Evolutionary conservation across 164 flowering plant species (phyloP), one percentile per base, ranked within the genome.

Genomic region (Chimonanthus salicifolius): DNA sequence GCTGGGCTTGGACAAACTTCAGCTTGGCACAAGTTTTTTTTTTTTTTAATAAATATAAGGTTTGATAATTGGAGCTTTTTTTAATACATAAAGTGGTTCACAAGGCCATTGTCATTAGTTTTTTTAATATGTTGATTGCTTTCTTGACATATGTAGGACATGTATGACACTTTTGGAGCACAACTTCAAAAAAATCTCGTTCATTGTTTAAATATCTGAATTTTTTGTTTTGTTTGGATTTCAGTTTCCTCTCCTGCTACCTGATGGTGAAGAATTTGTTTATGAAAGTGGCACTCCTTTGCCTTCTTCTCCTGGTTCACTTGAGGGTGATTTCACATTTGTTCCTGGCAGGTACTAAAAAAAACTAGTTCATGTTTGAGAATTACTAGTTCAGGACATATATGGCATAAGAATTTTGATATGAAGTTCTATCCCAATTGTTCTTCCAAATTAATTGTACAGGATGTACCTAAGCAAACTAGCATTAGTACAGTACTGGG

Each of bases 331-430:
- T 80, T 93, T 95, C 80, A 88, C 92, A 47, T 93, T 92, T 83
- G 85, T 95, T 50, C 99, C 98, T 71, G 98, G 97, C 78, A 93
- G 99, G 99, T 95, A 91, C 16, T 45, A n/a, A 49, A 18, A 4
- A 7, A 60, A 43, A 69, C 46, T 18, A 4, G 65, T 9, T 9
- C 9, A 48, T 70, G 5, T 48, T 63, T 21, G 21, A 7, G 7
- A 45, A 16, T 10, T n/a, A n/a, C 54, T 69, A 33, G 3, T 7
- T 9, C 46, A 72, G 18, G n/a, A 46, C 13, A 5, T 58, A 51
- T 6, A 21, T 45, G 51, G 10, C 13, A 21, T 5, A 2, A 58
- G 9, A 58, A 60, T 50, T 43, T 13, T 4, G 33, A 33, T 33
- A 58, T 5, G 11, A 44, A 62, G 3, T 43, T 11, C 9, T 33